These are phyloP conservation scores for Amorphotheca resinae DNA, from an alignment of 495 filamentous ascomycete genomes.

Conservation along the genomic window DNA sequence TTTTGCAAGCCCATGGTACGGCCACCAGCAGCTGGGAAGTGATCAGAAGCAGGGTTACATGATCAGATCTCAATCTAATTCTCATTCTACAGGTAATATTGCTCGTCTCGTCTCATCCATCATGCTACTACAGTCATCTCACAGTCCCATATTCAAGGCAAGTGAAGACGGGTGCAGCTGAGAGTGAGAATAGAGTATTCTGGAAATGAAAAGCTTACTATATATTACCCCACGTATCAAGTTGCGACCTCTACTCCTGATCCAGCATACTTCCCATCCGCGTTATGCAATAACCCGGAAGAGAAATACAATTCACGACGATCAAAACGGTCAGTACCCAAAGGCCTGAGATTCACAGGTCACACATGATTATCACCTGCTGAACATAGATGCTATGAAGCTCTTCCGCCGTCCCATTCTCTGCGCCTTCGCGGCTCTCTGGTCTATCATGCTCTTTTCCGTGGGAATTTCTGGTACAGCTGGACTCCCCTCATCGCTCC, in stretches of 20 bases:
- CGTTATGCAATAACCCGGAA: too few relatives aligned
- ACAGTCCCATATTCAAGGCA: too few relatives aligned
- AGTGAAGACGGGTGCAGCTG: too few relatives aligned
- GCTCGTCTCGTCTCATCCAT: not conserved
- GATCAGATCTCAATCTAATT: not conserved
- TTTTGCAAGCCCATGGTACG: not conserved
- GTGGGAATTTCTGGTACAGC: constrained; percentile 14
- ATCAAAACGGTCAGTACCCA: too few relatives aligned
- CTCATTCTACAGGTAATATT: constrained; percentile 1
- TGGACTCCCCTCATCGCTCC: constrained; percentile 15
- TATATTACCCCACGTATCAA: too few relatives aligned
- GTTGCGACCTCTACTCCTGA: too few relatives aligned
- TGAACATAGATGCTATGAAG: constrained; percentile 37
- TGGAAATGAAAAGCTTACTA: too few relatives aligned
- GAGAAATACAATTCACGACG: too few relatives aligned
- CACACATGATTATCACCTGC: constrained; percentile 19
- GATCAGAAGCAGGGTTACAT: not conserved
- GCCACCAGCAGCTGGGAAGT: not conserved
- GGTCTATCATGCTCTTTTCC: constrained; percentile 20
- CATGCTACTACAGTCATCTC: not conserved
- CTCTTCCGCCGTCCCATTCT: constrained; percentile 36
- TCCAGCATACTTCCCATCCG: too few relatives aligned
- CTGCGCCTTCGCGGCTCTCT: constrained; percentile 25
- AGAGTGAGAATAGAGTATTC: too few relatives aligned
- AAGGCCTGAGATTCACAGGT: too few relatives aligned